Evolutionary conservation across 805 yeast genomes (phyloP).

Genomic region (Zygosaccharomyces lentus): DNA sequence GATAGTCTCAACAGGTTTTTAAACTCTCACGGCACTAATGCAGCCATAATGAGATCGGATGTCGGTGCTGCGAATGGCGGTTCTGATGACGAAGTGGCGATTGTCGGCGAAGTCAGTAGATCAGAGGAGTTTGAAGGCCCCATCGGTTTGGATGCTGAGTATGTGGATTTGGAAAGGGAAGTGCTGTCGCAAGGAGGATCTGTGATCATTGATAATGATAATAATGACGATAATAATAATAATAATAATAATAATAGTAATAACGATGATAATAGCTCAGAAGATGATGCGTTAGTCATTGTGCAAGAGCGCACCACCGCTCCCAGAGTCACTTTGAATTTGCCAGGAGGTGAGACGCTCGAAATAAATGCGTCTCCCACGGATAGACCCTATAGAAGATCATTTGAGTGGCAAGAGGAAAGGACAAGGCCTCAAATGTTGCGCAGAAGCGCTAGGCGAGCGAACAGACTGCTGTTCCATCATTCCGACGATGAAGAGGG

Average conservation of each 20-base stretch:
- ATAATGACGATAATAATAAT: slow-evolving; percentile 8
- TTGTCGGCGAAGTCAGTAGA: slow-evolving; percentile 18
- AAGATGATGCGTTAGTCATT: slow-evolving; percentile 32
- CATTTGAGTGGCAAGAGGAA: slow-evolving; percentile 25
- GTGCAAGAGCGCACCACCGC: slow-evolving; percentile 28
- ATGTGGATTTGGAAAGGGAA: slow-evolving; percentile 28
- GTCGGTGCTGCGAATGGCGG: not conserved
- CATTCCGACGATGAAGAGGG: slow-evolving; percentile 14
- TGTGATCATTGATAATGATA: slow-evolving; percentile 3
- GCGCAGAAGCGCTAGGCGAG: slow-evolving; percentile 21
- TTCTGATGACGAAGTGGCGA: slow-evolving; percentile 22
- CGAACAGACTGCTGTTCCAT: slow-evolving; percentile 11
- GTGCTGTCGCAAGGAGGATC: slow-evolving; percentile 7
- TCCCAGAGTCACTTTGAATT: slow-evolving; percentile 21
- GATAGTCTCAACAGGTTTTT: slow-evolving; percentile 19
- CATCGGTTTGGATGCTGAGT: slow-evolving; percentile 27
- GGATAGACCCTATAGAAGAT: slow-evolving; percentile 28
- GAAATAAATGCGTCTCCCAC: slow-evolving; percentile 19
- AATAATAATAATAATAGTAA: slow-evolving; percentile 10
- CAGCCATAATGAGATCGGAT: not conserved
- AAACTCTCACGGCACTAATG: slow-evolving; percentile 11
- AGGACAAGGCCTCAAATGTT: slow-evolving; percentile 18
- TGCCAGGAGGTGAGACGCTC: slow-evolving; percentile 30
- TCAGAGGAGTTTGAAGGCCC: slow-evolving; percentile 16
- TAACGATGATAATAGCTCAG: slow-evolving; percentile 13